Evolutionary conservation across 768 basidiomycete genomes (phyloP).

Genomic region (Boletus reticuloceps): DNA sequence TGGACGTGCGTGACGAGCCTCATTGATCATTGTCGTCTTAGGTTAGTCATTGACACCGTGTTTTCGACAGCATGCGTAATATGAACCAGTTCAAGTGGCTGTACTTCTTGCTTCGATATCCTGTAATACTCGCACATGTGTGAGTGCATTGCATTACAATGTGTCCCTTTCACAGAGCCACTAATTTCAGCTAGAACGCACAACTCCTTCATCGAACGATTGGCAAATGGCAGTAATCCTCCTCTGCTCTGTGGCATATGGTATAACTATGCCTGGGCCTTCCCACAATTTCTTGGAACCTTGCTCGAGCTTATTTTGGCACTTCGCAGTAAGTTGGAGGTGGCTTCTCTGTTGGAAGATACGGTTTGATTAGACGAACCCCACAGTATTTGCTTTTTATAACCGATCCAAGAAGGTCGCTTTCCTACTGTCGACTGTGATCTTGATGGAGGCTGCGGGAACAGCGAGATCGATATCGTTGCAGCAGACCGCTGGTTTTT

Average conservation of each 20-base stretch:
- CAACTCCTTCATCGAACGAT: constrained; percentile 4
- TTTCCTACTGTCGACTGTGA: constrained; percentile 1
- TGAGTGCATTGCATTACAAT: constrained; percentile 5
- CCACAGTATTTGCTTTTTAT: constrained; percentile 19
- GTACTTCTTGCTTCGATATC: constrained; percentile 27
- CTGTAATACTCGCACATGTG: constrained; percentile 17
- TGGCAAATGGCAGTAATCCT: constrained; percentile 12
- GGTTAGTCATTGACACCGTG: background rate
- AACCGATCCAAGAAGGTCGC: constrained; percentile 14
- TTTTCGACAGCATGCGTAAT: constrained; percentile 20
- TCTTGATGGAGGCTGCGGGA: constrained; percentile 1
- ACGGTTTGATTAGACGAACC: background rate
- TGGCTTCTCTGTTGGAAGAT: background rate
- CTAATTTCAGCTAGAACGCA: constrained; percentile 9
- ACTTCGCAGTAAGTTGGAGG: constrained; percentile 9
- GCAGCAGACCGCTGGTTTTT: background rate
- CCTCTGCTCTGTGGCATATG: constrained; percentile 11
- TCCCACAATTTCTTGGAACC: constrained; percentile 5
- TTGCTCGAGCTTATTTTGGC: constrained; percentile 19
- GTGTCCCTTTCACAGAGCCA: background rate
- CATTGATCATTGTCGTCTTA: background rate
- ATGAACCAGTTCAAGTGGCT: constrained; percentile 29
- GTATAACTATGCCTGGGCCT: constrained; percentile 1
- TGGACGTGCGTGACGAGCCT: constrained; percentile 19
- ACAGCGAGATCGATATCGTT: constrained; percentile 2